These are phyloP conservation scores for Boletus rubroflammeus DNA, from an alignment of 768 basidiomycete genomes.

Conservation along the genomic window DNA sequence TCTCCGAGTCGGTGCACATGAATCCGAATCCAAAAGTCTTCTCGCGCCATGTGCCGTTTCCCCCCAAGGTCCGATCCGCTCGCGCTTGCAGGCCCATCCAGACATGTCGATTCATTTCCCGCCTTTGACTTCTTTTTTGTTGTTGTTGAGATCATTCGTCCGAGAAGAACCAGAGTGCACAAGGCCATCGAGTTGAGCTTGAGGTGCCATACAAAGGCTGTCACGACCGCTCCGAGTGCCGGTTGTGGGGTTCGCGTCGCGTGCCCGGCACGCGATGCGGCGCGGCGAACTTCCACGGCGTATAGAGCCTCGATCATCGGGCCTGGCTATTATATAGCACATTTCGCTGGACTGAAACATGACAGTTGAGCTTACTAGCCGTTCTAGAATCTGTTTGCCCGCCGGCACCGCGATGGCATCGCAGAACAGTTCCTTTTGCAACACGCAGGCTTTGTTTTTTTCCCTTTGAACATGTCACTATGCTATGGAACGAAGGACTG, in stretches of 20 bases:
- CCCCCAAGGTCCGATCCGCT: slow-evolving; percentile 5
- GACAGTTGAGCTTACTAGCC: background rate
- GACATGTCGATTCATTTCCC: background rate
- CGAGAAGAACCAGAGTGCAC: background rate
- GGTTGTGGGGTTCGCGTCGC: slow-evolving; percentile 3
- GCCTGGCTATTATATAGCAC: background rate
- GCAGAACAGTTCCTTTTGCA: background rate
- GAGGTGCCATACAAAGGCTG: background rate
- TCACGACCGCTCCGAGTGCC: background rate
- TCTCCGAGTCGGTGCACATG: background rate
- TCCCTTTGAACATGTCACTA: background rate
- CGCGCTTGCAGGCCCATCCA: background rate
- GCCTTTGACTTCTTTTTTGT: background rate
- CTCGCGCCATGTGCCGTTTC: background rate
- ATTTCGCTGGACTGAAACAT: background rate
- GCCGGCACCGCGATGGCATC: background rate
- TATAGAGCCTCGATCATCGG: background rate
- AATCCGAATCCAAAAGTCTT: background rate
- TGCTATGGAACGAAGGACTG: too few species aligned
- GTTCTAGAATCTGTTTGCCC: background rate
- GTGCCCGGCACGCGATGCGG: slow-evolving; percentile 10
- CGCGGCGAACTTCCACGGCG: slow-evolving; percentile 2
- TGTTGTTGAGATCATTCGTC: background rate
- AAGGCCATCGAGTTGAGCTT: background rate
- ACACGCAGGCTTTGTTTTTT: background rate